These are phyloP conservation scores for Lolium rigidum DNA, from an alignment of 176 grass and related monocot species.

Conservation along the genomic window DNA sequence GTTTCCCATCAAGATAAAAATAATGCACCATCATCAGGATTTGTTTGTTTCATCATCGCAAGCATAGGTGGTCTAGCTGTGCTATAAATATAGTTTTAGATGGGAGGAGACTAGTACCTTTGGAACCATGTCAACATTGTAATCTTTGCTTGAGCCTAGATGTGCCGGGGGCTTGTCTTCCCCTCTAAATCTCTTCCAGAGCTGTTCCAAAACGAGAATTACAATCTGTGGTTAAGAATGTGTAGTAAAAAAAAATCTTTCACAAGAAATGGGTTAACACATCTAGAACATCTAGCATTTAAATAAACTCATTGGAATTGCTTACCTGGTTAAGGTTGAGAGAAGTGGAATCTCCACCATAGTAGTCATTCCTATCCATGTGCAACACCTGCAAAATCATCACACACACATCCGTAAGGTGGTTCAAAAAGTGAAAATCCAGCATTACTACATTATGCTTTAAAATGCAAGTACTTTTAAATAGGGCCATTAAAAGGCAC, in stretches of 20 bases:
- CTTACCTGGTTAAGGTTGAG: conserved; percentile 89
- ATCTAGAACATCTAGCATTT: not conserved
- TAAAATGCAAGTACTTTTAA: not conserved
- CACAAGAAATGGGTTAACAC: conserved; percentile 24
- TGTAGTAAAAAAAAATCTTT: not conserved
- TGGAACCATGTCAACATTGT: conserved; percentile 96
- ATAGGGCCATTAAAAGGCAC: conserved; percentile 19
- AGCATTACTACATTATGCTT: not conserved
- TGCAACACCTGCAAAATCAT: conserved; percentile 75
- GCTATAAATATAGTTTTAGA: conserved; percentile 34
- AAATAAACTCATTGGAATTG: conserved; percentile 15
- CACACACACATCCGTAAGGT: not conserved
- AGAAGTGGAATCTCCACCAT: conserved; percentile 91
- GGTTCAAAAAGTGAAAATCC: conserved; percentile 17
- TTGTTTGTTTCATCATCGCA: not conserved
- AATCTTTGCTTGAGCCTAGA: conserved; percentile 90
- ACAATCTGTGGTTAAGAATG: not conserved
- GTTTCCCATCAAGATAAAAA: conserved; percentile 33
- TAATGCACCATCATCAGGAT: not conserved
- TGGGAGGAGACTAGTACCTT: conserved; percentile 54
- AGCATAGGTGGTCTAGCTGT: conserved; percentile 7
- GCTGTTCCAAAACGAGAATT: conserved; percentile 51
- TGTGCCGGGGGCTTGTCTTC: conserved; percentile 80
- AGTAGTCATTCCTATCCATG: conserved; percentile 98
- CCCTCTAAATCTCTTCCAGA: conserved; percentile 93